Conservation (phyloP, 805 yeast species). For the Sugiyamaella lignohabitans region DNA sequence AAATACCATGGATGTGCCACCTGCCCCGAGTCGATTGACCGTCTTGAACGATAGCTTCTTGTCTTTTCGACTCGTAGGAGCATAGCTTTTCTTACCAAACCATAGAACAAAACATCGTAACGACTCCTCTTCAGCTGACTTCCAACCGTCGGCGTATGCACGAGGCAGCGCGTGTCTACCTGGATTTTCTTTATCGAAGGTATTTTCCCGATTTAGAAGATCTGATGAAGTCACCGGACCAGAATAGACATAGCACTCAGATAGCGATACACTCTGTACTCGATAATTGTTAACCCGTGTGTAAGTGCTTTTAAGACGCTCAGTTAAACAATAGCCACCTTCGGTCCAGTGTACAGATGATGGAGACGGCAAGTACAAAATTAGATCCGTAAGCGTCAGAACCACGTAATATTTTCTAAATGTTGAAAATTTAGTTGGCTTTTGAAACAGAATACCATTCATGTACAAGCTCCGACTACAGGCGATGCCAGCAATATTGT, state of each 20-base stretch:
- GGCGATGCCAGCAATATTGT: slow-evolving; percentile 52
- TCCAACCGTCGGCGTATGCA: slow-evolving; percentile 77
- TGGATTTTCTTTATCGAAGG: slow-evolving; percentile 43
- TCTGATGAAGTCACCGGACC: slow-evolving; percentile 57
- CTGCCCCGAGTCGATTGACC: slow-evolving; percentile 52
- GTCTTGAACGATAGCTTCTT: slow-evolving; percentile 20
- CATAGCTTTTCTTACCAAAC: slow-evolving; percentile 53
- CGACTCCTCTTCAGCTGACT: slow-evolving; percentile 69
- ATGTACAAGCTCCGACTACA: slow-evolving; percentile 53
- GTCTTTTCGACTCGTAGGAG: slow-evolving; percentile 6
- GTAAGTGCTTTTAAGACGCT: too few relatives aligned
- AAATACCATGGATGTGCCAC: slow-evolving; percentile 65
- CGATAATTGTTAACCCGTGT: slow-evolving; percentile 48
- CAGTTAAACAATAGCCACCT: too few relatives aligned
- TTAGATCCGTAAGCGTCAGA: slow-evolving; percentile 62
- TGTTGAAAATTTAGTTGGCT: slow-evolving; percentile 59
- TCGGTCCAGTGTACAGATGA: neutral
- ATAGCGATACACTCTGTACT: slow-evolving; percentile 53
- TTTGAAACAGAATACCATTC: slow-evolving; percentile 64
- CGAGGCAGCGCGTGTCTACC: slow-evolving; percentile 61
- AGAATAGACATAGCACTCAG: slow-evolving; percentile 68
- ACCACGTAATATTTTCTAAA: slow-evolving; percentile 58
- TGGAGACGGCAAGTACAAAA: slow-evolving; percentile 43
- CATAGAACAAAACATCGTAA: slow-evolving; percentile 75
- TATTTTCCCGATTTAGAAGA: slow-evolving; percentile 42